Conservation (phyloP, 257 asterid species). For the Solanum okadae region DNA sequence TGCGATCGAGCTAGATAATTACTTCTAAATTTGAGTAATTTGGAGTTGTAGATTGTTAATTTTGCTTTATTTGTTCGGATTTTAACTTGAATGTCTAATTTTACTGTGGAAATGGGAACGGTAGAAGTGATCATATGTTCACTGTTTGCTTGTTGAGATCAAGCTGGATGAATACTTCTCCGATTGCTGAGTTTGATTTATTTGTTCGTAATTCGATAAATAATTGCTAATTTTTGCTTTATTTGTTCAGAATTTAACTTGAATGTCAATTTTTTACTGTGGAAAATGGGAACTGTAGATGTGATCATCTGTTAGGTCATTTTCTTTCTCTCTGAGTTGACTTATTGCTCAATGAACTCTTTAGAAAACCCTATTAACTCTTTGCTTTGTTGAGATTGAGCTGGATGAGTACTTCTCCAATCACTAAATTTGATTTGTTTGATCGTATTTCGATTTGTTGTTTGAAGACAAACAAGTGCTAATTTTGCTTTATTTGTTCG, state of each 20-base stretch:
- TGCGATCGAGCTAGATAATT: neutral
- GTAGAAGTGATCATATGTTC: neutral
- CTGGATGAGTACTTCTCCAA: neutral
- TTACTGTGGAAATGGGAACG: neutral
- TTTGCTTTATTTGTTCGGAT: neutral
- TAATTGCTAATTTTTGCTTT: neutral
- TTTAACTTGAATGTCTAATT: neutral
- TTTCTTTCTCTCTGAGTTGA: neutral
- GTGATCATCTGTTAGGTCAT: neutral
- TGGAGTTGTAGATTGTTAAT: neutral
- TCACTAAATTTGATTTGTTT: neutral
- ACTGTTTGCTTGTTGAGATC: neutral
- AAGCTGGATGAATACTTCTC: neutral
- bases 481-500: neutral
- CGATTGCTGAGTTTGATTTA: neutral
- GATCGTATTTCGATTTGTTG: neutral
- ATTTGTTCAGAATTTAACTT: neutral
- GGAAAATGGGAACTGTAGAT: neutral
- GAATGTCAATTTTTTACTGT: neutral
- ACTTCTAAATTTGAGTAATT: neutral
- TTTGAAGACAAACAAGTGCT: neutral
- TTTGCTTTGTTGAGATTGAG: neutral
- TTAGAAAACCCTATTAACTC: neutral
- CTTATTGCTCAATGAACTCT: neutral
- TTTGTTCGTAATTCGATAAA: neutral